A percentile compares a stretch with the other conserved stretches of the same genome.
Conservation (phyloP, 83 land plant genomes). For the Picea abies region DNA sequence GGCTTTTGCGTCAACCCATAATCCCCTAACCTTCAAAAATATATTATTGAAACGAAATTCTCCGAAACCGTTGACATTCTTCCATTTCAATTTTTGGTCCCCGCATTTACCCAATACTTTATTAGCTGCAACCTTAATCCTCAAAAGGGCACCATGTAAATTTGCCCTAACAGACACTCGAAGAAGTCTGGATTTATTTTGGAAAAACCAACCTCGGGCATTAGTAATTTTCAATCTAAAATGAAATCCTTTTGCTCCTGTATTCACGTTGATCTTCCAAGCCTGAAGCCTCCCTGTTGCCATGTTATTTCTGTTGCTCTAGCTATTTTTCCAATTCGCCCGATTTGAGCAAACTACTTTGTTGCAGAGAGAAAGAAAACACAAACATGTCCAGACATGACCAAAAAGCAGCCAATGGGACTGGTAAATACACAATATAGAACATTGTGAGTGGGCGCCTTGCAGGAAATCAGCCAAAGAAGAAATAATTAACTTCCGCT, state of each 20-base stretch:
- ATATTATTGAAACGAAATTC: not conserved
- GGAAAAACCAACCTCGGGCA: constrained; percentile 1
- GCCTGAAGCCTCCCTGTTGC: constrained; percentile 2
- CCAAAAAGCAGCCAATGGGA: too few species aligned
- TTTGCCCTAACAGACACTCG: constrained; percentile 11
- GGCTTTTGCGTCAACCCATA: not conserved
- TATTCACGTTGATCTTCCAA: constrained; percentile 8
- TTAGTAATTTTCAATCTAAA: constrained; percentile 3
- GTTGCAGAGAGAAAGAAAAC: not conserved
- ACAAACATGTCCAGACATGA: too few species aligned
- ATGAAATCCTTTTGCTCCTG: constrained; percentile 4
- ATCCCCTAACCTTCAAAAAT: not conserved
- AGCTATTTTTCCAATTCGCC: not conserved
- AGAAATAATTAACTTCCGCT: not conserved
- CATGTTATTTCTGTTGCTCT: not conserved
- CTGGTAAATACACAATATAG: too few species aligned
- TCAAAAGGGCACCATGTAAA: not conserved
- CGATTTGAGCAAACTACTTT: not conserved
- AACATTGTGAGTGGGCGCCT: too few species aligned
- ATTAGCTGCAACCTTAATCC: constrained; percentile 9
- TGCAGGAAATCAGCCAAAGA: not conserved
- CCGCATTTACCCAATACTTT: constrained; percentile 4
- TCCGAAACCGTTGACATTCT: not conserved
- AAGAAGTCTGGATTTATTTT: constrained; percentile 4
- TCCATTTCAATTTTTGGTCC: not conserved